Evolutionary conservation across 768 basidiomycete species (phyloP).

Genomic region (Lanmaoa pseudosensibilis): DNA sequence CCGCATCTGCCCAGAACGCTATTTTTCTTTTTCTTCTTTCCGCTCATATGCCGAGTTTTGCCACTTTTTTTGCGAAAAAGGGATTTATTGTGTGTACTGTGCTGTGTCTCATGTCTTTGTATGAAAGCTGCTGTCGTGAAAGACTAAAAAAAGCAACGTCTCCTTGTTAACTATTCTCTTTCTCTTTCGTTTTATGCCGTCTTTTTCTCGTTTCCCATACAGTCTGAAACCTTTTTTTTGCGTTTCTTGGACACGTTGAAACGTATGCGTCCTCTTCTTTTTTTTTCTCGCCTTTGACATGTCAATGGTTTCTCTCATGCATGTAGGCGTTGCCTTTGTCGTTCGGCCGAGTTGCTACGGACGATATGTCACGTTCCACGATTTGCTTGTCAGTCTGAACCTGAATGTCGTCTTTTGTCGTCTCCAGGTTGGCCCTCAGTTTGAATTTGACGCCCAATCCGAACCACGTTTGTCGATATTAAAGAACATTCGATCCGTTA

Average conservation of each 20-base stretch:
- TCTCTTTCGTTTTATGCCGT: too few relatives aligned
- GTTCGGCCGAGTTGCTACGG: neutral
- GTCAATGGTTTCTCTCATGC: neutral
- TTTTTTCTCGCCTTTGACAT: neutral
- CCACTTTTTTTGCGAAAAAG: constrained; percentile 2
- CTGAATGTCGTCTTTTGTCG: neutral
- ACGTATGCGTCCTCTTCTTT: neutral
- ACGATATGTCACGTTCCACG: neutral
- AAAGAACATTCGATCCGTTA: neutral
- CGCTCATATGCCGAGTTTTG: neutral
- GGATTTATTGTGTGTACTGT: constrained; percentile 7
- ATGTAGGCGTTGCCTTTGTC: neutral
- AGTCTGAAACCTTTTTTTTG: neutral
- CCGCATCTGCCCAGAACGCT: neutral
- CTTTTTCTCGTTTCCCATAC: too few relatives aligned
- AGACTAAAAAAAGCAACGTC: neutral
- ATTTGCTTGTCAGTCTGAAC: neutral
- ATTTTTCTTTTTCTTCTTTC: neutral
- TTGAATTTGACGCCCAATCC: neutral
- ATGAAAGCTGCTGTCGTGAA: neutral
- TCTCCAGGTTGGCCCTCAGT: neutral
- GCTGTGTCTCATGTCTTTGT: neutral
- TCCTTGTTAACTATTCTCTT: neutral
- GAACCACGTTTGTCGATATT: constrained; percentile 8
- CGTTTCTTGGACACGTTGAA: neutral